Evolutionary conservation across 2,329 filamentous ascomycete species (phyloP), one percentile per base, ranked within the genome.

Genomic region (Talaromyces atroroseus): DNA sequence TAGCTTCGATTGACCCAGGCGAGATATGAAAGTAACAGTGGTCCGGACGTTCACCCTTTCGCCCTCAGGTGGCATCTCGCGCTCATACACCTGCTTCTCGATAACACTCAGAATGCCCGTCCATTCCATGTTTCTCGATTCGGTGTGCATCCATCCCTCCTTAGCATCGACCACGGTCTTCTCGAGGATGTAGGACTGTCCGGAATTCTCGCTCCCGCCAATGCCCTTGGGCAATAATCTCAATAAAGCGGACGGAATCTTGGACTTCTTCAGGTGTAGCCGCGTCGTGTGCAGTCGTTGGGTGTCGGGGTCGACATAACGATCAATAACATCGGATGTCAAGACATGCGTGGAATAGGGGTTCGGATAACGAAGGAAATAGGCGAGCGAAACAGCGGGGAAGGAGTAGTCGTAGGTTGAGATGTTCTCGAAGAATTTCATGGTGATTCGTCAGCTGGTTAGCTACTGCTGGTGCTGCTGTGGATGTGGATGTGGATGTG

Each of bases 281-380:
- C 84, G 78, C 12, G 80, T 78, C 14, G 84, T 86, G 51, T 83
- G 83, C 24, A 87, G 75, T 42, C 80, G 80, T 60, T 83, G 76
- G 2, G 81, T 84, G 24, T 72, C 71, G 2, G 82, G 78, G 52
- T 86, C 83, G 68, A 83, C 82, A 70, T 78, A 76, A 55, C 83
- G 82, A 59, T 82, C 78, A 68, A 87, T 85, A 68, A 84, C 83
- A 74, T 87, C 84, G 64, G 83, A 85, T 51, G 81, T 83, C 62
- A 85, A 75, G 62, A 87, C 84, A 75, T 87, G 84, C 58, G 77
- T 80, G 51, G 80, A 81, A 73, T 85, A 86, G 26, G 84, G 84
- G 64, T 87, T 87, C 1, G 84, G 84, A 65, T 87, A 87, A 64
- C 84, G 84, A 54, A 87, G 80, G 72, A 86, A 86, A 74, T 86